Conservation (phyloP, 164 flowering plant species). For the Aristolochia californica region DNA sequence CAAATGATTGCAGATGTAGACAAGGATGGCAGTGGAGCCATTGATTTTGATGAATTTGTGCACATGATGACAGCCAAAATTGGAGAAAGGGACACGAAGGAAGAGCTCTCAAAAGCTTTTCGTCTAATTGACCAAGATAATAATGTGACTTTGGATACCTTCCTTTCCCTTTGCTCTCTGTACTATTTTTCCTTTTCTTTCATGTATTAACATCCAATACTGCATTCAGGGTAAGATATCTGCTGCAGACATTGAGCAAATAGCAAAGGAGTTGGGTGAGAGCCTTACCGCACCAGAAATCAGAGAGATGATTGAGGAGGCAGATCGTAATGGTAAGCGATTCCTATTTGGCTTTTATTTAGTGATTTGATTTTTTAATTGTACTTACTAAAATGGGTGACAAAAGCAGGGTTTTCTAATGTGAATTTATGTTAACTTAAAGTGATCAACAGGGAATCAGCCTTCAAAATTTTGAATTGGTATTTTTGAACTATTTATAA, state of each 20-base stretch:
- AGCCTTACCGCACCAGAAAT: slow-evolving; percentile 55
- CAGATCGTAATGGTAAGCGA: slow-evolving; percentile 58
- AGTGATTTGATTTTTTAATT: too few species aligned
- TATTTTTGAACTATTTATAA: too few species aligned
- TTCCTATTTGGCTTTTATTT: too few species aligned
- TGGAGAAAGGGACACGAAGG: slow-evolving; percentile 92
- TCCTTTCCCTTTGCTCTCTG: too few species aligned
- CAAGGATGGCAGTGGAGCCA: slow-evolving; percentile 98
- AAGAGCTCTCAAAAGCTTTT: slow-evolving; percentile 91
- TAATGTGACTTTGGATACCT: slow-evolving; percentile 35
- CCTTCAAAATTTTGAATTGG: too few species aligned
- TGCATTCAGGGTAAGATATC: slow-evolving; percentile 83
- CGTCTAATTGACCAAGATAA: slow-evolving; percentile 75
- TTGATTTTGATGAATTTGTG: slow-evolving; percentile 89
- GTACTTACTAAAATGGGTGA: too few species aligned
- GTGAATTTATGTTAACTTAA: too few species aligned
- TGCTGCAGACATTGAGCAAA: slow-evolving; percentile 44
- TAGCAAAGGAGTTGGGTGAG: slow-evolving; percentile 75
- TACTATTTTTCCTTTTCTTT: neutral
- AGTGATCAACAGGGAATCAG: too few species aligned
- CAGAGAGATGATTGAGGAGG: slow-evolving; percentile 74
- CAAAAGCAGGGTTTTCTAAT: too few species aligned
- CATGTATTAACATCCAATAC: slow-evolving; percentile 7
- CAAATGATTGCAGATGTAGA: slow-evolving; percentile 98
- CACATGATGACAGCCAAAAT: slow-evolving; percentile 97